Percentiles rank a stretch among this genome's conserved stretches.
Conservation (phyloP, 2,329 filamentous ascomycete species). For the Hysterium pulicare region DNA sequence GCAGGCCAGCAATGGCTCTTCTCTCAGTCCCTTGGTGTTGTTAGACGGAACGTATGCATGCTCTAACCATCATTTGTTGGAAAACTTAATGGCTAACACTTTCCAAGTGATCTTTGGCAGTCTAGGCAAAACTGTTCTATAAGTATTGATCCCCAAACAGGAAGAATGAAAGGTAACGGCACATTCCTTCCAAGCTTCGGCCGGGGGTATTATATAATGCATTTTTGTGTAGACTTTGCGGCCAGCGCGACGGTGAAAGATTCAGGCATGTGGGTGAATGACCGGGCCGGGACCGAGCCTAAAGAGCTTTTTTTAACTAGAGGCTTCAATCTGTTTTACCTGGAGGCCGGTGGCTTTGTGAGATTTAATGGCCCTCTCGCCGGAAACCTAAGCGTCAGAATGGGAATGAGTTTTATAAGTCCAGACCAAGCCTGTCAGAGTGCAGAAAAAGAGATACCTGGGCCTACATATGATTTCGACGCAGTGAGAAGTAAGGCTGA, state of each 20-base stretch:
- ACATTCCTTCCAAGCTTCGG: conserved; percentile 62
- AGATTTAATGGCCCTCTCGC: conserved; percentile 55
- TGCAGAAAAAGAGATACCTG: conserved; percentile 66
- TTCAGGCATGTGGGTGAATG: conserved; percentile 58
- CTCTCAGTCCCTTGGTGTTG: conserved; percentile 54
- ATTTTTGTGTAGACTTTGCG: conserved; percentile 60
- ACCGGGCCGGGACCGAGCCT: conserved; percentile 46
- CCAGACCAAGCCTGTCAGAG: conserved; percentile 63
- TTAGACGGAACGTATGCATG: no score
- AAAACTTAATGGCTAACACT: no score
- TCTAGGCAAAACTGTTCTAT: conserved; percentile 52
- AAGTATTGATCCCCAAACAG: conserved; percentile 50
- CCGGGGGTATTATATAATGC: conserved; percentile 55
- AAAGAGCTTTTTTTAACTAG: conserved; percentile 37
- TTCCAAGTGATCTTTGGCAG: conserved; percentile 56
- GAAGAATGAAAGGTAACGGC: conserved; percentile 57
- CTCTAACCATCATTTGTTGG: no score
- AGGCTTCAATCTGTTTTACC: conserved; percentile 35
- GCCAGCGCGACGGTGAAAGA: conserved; percentile 47
- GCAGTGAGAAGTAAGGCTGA: conserved; percentile 43
- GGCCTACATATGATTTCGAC: conserved; percentile 57
- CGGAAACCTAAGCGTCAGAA: conserved; percentile 58
- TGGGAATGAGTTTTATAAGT: conserved; percentile 69
- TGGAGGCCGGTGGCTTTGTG: conserved; percentile 32
- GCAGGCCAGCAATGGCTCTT: conserved; percentile 23